Conservation (phyloP, 768 basidiomycete genomes). For the Suillus lakei region DNA sequence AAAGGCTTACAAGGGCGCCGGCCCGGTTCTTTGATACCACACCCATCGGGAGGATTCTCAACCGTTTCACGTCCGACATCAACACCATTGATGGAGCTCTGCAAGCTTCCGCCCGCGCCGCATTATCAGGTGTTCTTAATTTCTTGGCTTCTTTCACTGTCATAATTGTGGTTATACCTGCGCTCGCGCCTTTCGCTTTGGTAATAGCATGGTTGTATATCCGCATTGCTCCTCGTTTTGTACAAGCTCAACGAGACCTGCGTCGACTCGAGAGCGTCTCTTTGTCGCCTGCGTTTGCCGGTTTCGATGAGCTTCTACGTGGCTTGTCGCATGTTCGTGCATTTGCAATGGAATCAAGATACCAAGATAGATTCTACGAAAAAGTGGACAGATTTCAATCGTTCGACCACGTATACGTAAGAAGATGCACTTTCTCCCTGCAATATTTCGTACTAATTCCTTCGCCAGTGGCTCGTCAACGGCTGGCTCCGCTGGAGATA, state of each 20-base stretch:
- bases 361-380: slow-evolving; percentile 65
- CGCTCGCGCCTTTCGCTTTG: slow-evolving; percentile 67
- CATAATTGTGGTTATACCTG: slow-evolving; percentile 65
- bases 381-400: slow-evolving; percentile 71
- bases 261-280: slow-evolving; percentile 69
- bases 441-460: background rate
- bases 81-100: slow-evolving; percentile 72
- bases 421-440: slow-evolving; percentile 34
- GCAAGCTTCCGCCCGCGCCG: slow-evolving; percentile 57
- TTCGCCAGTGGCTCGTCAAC: slow-evolving; percentile 63
- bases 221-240: slow-evolving; percentile 62
- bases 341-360: slow-evolving; percentile 71
- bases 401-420: slow-evolving; percentile 72
- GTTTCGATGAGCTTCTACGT: slow-evolving; percentile 71
- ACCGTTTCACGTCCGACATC: slow-evolving; percentile 80
- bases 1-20: slow-evolving; percentile 62
- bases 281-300: slow-evolving; percentile 73
- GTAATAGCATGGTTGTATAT: slow-evolving; percentile 74
- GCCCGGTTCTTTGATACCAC: slow-evolving; percentile 75
- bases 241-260: slow-evolving; percentile 67
- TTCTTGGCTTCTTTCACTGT: slow-evolving; percentile 68
- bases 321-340: slow-evolving; percentile 73
- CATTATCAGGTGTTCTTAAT: slow-evolving; percentile 59
- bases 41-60: slow-evolving; percentile 77
- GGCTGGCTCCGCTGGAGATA: slow-evolving; percentile 78